Percentiles rank a stretch among this genome's conserved stretches.
Evolutionary conservation across 2,329 filamentous ascomycete genomes (phyloP).

Genomic region (Aspergillus thermomutatus): DNA sequence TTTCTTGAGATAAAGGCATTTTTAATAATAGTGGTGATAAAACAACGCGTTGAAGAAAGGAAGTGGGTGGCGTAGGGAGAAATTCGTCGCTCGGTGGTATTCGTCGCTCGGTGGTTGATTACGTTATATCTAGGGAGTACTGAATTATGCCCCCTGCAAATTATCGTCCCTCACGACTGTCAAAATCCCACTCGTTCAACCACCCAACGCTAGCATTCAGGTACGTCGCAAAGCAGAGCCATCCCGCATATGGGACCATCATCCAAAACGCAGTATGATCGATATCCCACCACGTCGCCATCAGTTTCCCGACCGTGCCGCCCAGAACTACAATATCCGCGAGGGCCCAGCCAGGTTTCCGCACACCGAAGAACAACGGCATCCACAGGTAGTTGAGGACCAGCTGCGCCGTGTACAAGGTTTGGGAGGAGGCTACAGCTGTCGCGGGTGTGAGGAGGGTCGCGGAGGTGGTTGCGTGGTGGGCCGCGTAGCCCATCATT

Average conservation of each 20-base stretch:
- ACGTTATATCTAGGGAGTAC: neutral
- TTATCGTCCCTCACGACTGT: neutral
- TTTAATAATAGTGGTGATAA: too few relatives aligned
- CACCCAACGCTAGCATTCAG: slow-evolving; percentile 67
- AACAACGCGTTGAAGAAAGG: too few relatives aligned
- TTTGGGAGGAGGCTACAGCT: slow-evolving; percentile 64
- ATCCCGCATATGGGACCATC: slow-evolving; percentile 77
- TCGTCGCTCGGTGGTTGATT: too few relatives aligned
- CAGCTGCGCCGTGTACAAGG: slow-evolving; percentile 82
- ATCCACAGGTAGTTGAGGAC: slow-evolving; percentile 85
- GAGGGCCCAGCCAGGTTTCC: slow-evolving; percentile 69
- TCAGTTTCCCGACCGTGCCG: slow-evolving; percentile 69
- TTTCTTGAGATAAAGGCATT: too few relatives aligned
- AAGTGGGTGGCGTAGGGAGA: too few relatives aligned
- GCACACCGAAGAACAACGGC: slow-evolving; percentile 83
- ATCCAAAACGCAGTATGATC: slow-evolving; percentile 71
- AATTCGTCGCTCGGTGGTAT: too few relatives aligned
- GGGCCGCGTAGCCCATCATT: slow-evolving; percentile 83
- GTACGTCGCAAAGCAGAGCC: slow-evolving; percentile 86
- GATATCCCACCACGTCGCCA: slow-evolving; percentile 71
- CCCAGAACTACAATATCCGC: slow-evolving; percentile 70
- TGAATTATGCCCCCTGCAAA: neutral
- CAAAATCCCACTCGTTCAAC: slow-evolving; percentile 60
- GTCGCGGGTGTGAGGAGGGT: slow-evolving; percentile 50
- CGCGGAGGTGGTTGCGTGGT: slow-evolving; percentile 68